Evolutionary conservation across 345 rosid species (phyloP).

Genomic region (Clarkia xantiana): DNA sequence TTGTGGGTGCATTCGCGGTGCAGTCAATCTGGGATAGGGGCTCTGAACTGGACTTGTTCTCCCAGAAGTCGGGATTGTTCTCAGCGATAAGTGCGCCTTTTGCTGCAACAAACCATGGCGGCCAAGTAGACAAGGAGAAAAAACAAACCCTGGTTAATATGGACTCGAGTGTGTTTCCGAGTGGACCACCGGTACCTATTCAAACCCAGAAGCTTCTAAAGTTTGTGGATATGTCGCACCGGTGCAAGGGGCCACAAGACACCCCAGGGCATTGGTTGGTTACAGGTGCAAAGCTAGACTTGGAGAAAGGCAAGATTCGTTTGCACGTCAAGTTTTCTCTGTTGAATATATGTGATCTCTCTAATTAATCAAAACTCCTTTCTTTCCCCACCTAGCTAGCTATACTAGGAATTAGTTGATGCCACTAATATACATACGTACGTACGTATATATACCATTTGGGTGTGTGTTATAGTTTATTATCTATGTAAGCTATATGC

Average conservation of each 20-base stretch:
- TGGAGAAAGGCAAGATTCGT: constrained; percentile 68
- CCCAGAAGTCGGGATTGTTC: constrained; percentile 60
- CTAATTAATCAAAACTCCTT: no score
- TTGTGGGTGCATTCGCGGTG: constrained; percentile 23
- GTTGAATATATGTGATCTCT: constrained; percentile 16
- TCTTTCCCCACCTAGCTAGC: no score
- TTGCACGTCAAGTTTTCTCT: constrained; percentile 71
- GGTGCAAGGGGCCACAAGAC: constrained; percentile 67
- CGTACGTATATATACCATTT: no score
- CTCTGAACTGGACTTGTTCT: constrained; percentile 13
- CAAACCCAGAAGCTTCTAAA: constrained; percentile 55
- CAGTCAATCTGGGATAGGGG: constrained; percentile 52
- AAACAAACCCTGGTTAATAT: constrained; percentile 19
- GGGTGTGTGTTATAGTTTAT: no score
- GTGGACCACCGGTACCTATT: constrained; percentile 75
- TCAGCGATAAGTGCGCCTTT: constrained; percentile 57
- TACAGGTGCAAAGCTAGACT: constrained; percentile 56
- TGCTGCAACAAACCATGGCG: background rate
- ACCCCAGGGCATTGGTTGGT: constrained; percentile 92
- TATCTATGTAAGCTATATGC: no score
- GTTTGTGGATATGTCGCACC: constrained; percentile 57
- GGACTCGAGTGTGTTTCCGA: constrained; percentile 73
- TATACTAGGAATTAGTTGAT: no score
- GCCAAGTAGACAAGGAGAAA: constrained; percentile 25
- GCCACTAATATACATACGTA: no score